phyloP scores from a whole-genome alignment of 768 basidiomycete species.

The Calocybe indica region DNA sequence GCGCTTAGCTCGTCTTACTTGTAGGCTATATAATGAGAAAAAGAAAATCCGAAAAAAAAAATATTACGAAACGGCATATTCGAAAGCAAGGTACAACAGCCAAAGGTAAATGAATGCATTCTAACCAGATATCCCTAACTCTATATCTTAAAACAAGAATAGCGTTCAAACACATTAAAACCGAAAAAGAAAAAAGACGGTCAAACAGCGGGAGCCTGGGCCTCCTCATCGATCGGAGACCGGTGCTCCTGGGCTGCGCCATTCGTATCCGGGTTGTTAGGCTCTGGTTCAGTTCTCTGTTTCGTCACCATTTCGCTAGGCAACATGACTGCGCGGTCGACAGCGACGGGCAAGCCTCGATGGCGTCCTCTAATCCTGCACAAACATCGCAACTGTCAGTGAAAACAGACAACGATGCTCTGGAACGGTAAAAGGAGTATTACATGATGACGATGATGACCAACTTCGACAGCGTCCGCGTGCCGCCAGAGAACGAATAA shows the following conservation, averaged over 20 bases:
- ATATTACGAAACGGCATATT: too few relatives aligned
- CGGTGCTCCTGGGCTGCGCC: background rate
- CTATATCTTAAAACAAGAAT: too few relatives aligned
- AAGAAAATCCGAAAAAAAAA: too few relatives aligned
- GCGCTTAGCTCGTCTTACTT: too few relatives aligned
- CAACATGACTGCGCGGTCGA: constrained; percentile 50
- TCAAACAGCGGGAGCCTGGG: too few relatives aligned
- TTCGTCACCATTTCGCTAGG: constrained; percentile 20
- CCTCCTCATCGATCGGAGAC: too few relatives aligned
- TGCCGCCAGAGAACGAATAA: constrained; percentile 57
- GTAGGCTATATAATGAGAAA: too few relatives aligned
- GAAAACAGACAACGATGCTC: background rate
- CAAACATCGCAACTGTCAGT: background rate
- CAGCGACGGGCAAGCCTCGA: constrained; percentile 62
- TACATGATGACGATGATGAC: constrained; percentile 70
- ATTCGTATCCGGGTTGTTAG: background rate
- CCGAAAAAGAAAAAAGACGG: too few relatives aligned
- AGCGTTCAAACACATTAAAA: too few relatives aligned
- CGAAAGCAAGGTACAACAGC: too few relatives aligned
- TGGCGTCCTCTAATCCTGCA: constrained; percentile 63
- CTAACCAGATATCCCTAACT: too few relatives aligned
- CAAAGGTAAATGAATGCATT: too few relatives aligned
- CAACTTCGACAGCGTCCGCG: constrained; percentile 63
- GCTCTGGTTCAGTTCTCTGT: background rate
- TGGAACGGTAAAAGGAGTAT: constrained; percentile 1